Evolutionary conservation across 371 early-diverging fungal genomes (phyloP), one percentile per base, ranked within the genome.

Genomic region (Dinochytrium kinnereticum): DNA sequence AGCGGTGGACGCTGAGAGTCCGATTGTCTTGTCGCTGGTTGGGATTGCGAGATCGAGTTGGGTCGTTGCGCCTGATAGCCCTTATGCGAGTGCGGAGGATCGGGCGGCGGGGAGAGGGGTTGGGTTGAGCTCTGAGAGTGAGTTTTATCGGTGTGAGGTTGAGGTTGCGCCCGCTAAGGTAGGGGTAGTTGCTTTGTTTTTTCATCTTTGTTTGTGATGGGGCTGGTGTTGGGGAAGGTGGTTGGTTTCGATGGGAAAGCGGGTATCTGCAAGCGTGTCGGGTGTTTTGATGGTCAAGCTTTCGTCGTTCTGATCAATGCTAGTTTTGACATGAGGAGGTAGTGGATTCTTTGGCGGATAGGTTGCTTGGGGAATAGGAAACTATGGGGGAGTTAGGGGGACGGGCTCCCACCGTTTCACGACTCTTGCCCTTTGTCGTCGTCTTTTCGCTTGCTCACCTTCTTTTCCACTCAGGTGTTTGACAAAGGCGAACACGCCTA

Each of bases 401-500:
- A n/a, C n/a, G n/a, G n/a, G n/a, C n/a, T n/a, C 57, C 24, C 57
- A 21, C 24, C 57, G 10, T 17, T 24, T 24, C 26, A 13, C 57
- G 13, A 30, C 13, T 55, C 57, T 31, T 34, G 61, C 5, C 7
- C 13, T n/a, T n/a, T n/a, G n/a, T n/a, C n/a, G n/a, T n/a, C n/a
- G n/a, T n/a, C n/a, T n/a, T n/a, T n/a, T n/a, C n/a, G n/a, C n/a
- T n/a, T n/a, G n/a, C n/a, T n/a, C n/a, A n/a, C n/a, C n/a, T n/a
- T n/a, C n/a, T n/a, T n/a, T n/a, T n/a, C n/a, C n/a, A n/a, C n/a
- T n/a, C n/a, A 66, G 66, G 30, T 66, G 38, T 66, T 66, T 21
- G 66, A 66, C 15, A 66, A 66, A 33, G 66, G 66, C 17, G 66
- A 38, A 33, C 66, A 64, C 33, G 66, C 66, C 40, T 66, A 66